Base-by-base conservation (phyloP, 768 basidiomycete genomes). In the Plicaturopsis crispa region DNA sequence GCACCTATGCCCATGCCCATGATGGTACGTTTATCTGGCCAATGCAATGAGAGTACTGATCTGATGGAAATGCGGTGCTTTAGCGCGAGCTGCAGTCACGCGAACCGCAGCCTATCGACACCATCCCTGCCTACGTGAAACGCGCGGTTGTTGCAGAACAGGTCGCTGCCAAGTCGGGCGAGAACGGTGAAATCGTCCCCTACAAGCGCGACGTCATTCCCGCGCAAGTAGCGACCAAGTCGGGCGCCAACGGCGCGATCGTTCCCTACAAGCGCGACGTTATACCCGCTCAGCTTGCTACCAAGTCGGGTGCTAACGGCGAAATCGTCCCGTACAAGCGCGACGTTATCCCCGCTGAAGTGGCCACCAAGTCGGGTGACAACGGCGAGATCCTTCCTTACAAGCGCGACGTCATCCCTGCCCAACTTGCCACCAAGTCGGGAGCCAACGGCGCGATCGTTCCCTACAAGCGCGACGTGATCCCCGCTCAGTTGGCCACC, bases 91-190 rank as follows among this genome's bases (percentile, higher is more conserved):
- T 18, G 38, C 60, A 49, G 37, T 41, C 39, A 19, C 59, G 63
- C 30, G 50, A 50, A 30, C 44, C 56, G 33, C 54, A 56, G 20
- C 57, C 63, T 4, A 53, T 72, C 28, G 60, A 65, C 33, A 58
- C 53, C 6, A 72, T 77, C 33, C 61, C 52, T 11, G 65, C 66
- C 14, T 75, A 72, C 54, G 46, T 58, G 33, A 62, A 57, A 39
- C 63, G 63, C 24, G 40, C 30, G 11, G 17, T 31, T 12, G 39
- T n/a, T 41, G 31, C 19, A 11, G 21, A 17, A n/a, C 44, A 53
- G 17, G 57, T 61, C 31, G 56, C 59, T 3, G 56, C 48, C 4
- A 57, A 63, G 34, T 24, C 47, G 2, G 45, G 56, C 1, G 48
- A 49, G 10, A 40, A 56, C 10, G 61, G 61, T 7, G 35, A 26